Percentiles rank a stretch among this genome's conserved stretches.
phyloP scores from a whole-genome alignment of 345 rosid genomes.

The Carallia pectinifolia region DNA sequence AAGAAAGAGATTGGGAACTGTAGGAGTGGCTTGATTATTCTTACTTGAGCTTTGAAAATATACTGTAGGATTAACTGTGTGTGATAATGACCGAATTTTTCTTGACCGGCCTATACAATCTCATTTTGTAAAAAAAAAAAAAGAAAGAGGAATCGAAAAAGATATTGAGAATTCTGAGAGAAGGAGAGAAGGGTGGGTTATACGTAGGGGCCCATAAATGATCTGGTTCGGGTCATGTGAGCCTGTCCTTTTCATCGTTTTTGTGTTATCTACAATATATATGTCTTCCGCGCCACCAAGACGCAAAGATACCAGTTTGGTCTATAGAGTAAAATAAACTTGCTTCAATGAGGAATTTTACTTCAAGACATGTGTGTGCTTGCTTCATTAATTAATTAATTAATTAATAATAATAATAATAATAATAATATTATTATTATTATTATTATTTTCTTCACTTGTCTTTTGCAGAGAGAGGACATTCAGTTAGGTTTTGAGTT shows the following conservation, averaged over 20 bases:
- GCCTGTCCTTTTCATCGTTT: constrained; percentile 73
- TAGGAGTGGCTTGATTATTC: constrained; percentile 10
- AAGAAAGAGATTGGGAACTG: constrained; percentile 12
- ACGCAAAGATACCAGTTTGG: constrained; percentile 23
- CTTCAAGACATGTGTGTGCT: neutral
- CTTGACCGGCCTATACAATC: no score
- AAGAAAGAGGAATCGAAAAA: no score
- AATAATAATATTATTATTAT: neutral
- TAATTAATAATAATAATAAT: no score
- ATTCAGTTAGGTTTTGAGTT: constrained; percentile 42
- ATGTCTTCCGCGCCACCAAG: constrained; percentile 18
- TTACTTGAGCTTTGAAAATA: no score
- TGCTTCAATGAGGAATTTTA: neutral
- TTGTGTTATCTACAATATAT: constrained; percentile 29
- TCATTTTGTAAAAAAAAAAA: no score
- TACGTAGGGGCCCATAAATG: constrained; percentile 71
- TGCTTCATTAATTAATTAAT: neutral
- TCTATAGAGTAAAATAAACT: neutral
- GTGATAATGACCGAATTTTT: no score
- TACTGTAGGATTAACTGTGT: no score
- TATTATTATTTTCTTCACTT: neutral
- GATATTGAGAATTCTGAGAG: constrained; percentile 19
- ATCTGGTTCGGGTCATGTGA: constrained; percentile 86
- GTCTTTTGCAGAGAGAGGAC: constrained; percentile 2
- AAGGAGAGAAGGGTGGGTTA: constrained; percentile 17